phyloP scores from a whole-genome alignment of 2,329 filamentous ascomycete genomes.

The Cladophialophora bantiana region DNA sequence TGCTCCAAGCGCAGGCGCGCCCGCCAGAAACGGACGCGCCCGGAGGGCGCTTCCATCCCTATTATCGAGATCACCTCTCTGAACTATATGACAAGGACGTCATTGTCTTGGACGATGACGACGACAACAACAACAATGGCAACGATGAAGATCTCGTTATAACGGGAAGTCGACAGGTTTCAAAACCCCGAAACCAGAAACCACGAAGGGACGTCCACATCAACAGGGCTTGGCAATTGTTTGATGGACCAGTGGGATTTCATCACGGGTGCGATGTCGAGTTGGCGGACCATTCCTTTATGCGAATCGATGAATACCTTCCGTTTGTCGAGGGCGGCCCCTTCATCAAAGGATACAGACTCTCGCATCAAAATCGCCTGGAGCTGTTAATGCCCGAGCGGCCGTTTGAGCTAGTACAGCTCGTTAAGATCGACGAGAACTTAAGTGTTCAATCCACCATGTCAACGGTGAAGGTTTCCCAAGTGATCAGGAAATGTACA shows the following conservation, averaged over 20 bases:
- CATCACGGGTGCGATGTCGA: slow-evolving; percentile 42
- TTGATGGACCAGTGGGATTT: slow-evolving; percentile 46
- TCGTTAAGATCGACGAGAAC: slow-evolving; percentile 29
- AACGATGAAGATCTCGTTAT: not conserved
- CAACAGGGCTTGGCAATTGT: not conserved
- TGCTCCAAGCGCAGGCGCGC: not conserved
- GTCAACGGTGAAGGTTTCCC: slow-evolving; percentile 44
- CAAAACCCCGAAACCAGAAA: not conserved
- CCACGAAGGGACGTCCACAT: not conserved
- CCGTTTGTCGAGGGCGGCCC: slow-evolving; percentile 39
- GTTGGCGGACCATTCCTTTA: slow-evolving; percentile 49
- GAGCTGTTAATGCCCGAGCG: slow-evolving; percentile 48
- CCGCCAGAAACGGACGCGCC: not conserved
- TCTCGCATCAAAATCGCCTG: slow-evolving; percentile 45
- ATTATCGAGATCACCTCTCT: not conserved
- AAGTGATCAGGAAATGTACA: slow-evolving; percentile 51
- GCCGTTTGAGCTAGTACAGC: slow-evolving; percentile 56
- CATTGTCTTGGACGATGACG: not conserved
- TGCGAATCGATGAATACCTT: slow-evolving; percentile 51
- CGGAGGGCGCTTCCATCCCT: too few relatives aligned
- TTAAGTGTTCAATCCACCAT: not conserved
- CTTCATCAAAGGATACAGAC: slow-evolving; percentile 50
- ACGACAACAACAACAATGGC: too few relatives aligned
- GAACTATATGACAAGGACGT: not conserved
- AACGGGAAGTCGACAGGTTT: not conserved